Conservation (phyloP, 2,329 filamentous ascomycete species). For the Ceratocystis lukuohia region DNA sequence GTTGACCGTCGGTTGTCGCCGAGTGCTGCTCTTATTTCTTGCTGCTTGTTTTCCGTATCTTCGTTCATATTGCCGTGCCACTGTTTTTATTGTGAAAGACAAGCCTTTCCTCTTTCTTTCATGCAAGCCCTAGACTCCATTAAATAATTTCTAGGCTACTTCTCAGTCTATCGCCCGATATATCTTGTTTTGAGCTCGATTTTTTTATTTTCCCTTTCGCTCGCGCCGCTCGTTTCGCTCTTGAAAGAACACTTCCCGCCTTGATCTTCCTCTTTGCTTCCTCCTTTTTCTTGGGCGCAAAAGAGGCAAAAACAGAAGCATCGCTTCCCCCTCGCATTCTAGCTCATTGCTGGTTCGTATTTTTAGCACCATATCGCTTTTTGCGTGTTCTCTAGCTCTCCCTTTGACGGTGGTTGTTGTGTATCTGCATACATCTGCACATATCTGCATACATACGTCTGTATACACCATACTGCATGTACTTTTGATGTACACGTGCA, state of each 20-base stretch:
- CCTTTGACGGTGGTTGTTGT: not conserved
- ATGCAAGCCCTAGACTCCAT: not conserved
- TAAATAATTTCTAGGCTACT: not conserved
- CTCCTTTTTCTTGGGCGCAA: not conserved
- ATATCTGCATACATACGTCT: not conserved
- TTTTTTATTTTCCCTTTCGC: not conserved
- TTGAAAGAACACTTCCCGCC: not conserved
- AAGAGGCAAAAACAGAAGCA: not conserved
- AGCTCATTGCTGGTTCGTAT: slow-evolving; percentile 1
- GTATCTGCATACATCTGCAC: not conserved
- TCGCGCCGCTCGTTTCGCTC: not conserved
- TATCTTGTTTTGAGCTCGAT: not conserved
- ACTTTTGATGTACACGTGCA: not conserved
- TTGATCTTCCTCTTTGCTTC: not conserved
- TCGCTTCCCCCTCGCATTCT: slow-evolving; percentile 5
- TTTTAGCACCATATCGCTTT: not conserved
- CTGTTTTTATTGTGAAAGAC: not conserved
- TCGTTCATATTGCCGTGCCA: not conserved
- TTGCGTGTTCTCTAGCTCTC: not conserved
- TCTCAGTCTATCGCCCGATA: not conserved
- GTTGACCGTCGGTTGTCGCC: not conserved
- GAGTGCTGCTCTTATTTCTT: not conserved
- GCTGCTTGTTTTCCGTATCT: not conserved
- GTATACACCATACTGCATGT: not conserved
- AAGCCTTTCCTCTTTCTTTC: not conserved